Percentiles rank a stretch among this genome's conserved stretches.
These are phyloP conservation scores for Pleurotus pulmonarius DNA, from an alignment of 768 basidiomycete species.

Conservation along the genomic window DNA sequence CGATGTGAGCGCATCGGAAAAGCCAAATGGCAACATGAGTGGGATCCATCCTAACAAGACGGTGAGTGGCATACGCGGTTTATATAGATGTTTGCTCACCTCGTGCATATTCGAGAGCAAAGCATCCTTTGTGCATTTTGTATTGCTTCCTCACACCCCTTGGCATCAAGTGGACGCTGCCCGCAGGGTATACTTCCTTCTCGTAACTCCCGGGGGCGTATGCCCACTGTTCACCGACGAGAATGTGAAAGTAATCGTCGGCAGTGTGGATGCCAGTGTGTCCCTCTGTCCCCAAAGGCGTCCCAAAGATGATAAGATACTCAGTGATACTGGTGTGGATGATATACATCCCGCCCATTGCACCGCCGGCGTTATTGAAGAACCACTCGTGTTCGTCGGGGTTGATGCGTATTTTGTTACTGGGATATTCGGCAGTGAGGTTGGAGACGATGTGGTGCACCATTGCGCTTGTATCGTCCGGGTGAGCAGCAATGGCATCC, in stretches of 20 bases:
- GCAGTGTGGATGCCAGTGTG: slow-evolving; percentile 93
- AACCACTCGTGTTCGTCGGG: slow-evolving; percentile 79
- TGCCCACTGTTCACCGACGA: slow-evolving; percentile 93
- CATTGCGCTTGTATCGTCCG: slow-evolving; percentile 67
- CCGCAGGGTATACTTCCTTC: slow-evolving; percentile 82
- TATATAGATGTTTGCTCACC: too few relatives aligned
- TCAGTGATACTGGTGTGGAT: slow-evolving; percentile 97
- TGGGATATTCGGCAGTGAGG: slow-evolving; percentile 72
- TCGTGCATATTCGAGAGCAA: too few relatives aligned
- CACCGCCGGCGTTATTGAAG: slow-evolving; percentile 95
- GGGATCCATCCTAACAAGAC: too few relatives aligned
- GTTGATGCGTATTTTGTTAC: slow-evolving; percentile 33
- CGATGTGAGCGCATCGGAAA: too few relatives aligned
- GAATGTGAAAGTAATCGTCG: slow-evolving; percentile 97
- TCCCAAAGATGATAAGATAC: slow-evolving; percentile 94
- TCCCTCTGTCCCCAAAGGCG: slow-evolving; percentile 95
- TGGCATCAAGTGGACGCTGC: slow-evolving; percentile 79
- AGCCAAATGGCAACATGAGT: too few relatives aligned
- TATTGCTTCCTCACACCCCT: slow-evolving; percentile 92
- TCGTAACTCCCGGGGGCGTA: slow-evolving; percentile 75
- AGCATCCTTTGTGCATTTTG: slow-evolving; percentile 41
- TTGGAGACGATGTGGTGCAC: slow-evolving; percentile 79
- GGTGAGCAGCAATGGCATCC: slow-evolving; percentile 64
- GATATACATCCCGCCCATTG: slow-evolving; percentile 98
- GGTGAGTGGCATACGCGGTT: too few relatives aligned